Evolutionary conservation across 2,329 filamentous ascomycete genomes (phyloP).

Genomic region (Nemania sp.): DNA sequence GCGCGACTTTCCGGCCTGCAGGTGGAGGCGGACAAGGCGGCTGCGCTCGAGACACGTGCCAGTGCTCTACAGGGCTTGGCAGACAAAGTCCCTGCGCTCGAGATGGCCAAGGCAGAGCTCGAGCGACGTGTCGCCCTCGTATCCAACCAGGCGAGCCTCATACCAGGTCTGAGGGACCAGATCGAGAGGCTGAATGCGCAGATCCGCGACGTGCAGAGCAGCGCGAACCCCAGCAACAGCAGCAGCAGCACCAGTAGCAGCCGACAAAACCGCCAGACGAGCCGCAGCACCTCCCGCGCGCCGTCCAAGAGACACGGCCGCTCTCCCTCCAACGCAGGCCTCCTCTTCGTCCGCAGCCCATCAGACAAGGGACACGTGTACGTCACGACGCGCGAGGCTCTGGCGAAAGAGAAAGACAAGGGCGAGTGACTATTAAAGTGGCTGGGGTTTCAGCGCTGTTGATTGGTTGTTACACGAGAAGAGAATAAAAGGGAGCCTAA

Average conservation of each 20-base stretch:
- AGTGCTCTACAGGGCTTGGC: slow-evolving; percentile 30
- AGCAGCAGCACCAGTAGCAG: not conserved
- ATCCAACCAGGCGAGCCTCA: slow-evolving; percentile 30
- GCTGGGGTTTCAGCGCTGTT: slow-evolving; percentile 15
- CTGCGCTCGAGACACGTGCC: slow-evolving; percentile 29
- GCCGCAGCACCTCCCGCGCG: slow-evolving; percentile 37
- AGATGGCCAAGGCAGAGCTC: slow-evolving; percentile 14
- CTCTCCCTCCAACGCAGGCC: slow-evolving; percentile 31
- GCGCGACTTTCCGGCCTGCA: slow-evolving; percentile 22
- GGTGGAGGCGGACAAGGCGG: slow-evolving; percentile 25
- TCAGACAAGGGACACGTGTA: slow-evolving; percentile 33
- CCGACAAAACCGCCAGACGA: slow-evolving; percentile 29
- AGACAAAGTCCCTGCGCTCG: slow-evolving; percentile 32
- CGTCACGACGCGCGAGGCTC: slow-evolving; percentile 38
- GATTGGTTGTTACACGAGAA: slow-evolving; percentile 3
- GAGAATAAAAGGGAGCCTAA: not conserved
- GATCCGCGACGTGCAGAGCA: slow-evolving; percentile 29
- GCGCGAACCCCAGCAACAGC: not conserved
- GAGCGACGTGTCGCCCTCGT: slow-evolving; percentile 21
- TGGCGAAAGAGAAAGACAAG: slow-evolving; percentile 33
- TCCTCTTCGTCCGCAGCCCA: slow-evolving; percentile 37
- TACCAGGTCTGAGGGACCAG: slow-evolving; percentile 33
- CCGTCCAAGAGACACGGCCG: slow-evolving; percentile 35
- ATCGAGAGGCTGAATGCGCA: slow-evolving; percentile 31
- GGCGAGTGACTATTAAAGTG: slow-evolving; percentile 26